A percentile compares a stretch with the other conserved stretches of the same genome.
These are phyloP conservation scores for Pseudogymnoascus sp. DNA, from an alignment of 2,329 filamentous ascomycete species.

Conservation along the genomic window DNA sequence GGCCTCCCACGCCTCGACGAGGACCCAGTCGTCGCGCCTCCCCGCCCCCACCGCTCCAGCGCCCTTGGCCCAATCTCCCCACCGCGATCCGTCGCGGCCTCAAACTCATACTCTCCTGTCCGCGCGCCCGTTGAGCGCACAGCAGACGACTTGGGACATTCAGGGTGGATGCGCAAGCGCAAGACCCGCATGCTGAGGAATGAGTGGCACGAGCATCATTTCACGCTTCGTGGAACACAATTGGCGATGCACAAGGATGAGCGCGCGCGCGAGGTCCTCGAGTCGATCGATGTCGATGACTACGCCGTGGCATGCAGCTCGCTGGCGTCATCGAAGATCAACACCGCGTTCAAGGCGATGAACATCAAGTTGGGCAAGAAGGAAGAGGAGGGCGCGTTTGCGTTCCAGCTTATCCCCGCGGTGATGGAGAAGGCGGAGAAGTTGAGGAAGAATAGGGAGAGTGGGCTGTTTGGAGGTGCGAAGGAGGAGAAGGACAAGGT, in stretches of 20 bases:
- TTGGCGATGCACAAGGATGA: constrained; percentile 68
- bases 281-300: constrained; percentile 81
- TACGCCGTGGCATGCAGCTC: constrained; percentile 82
- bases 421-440: constrained; percentile 38
- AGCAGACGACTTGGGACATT: constrained; percentile 55
- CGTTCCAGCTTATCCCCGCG: constrained; percentile 74
- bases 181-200: constrained; percentile 82
- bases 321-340: constrained; percentile 72
- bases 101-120: constrained; percentile 44
- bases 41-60: constrained; percentile 9
- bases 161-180: constrained; percentile 91
- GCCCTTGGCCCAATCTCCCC: constrained; percentile 4
- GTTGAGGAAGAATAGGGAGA: constrained; percentile 38
- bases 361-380: constrained; percentile 53
- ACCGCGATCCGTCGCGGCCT: constrained; percentile 24
- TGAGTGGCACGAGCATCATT: constrained; percentile 91
- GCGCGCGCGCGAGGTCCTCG: constrained; percentile 47
- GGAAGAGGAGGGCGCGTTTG: constrained; percentile 59
- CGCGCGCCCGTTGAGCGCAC: constrained; percentile 30
- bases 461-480: constrained; percentile 16
- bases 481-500: constrained; percentile 51
- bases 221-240: constrained; percentile 70
- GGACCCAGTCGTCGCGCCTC: constrained; percentile 39
- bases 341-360: constrained; percentile 78
- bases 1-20: constrained; percentile 57